These are phyloP conservation scores for Aspergillus sergii DNA, from an alignment of 2,329 filamentous ascomycete genomes.

Conservation along the genomic window DNA sequence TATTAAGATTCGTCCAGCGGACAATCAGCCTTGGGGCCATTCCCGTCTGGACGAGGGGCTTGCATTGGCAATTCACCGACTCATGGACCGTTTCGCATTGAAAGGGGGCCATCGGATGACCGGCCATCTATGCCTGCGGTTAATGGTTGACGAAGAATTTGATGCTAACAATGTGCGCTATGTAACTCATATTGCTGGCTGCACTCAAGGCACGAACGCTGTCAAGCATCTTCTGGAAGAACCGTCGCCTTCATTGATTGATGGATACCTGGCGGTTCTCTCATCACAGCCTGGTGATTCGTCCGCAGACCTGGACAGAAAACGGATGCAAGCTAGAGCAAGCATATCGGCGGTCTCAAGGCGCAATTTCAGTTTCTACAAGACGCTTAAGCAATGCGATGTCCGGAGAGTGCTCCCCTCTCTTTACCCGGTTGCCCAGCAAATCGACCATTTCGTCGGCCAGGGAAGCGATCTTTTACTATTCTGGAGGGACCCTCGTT, in stretches of 20 bases:
- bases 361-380: slow-evolving; percentile 10
- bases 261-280: slow-evolving; percentile 31
- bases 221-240: slow-evolving; percentile 35
- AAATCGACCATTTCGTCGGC: slow-evolving; percentile 21
- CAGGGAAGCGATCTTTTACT: slow-evolving; percentile 40
- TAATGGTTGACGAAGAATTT: slow-evolving; percentile 60
- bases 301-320: slow-evolving; percentile 6
- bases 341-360: slow-evolving; percentile 5
- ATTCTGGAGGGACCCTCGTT: slow-evolving; percentile 59
- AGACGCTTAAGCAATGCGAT: slow-evolving; percentile 10
- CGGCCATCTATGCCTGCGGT: slow-evolving; percentile 73
- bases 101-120: slow-evolving; percentile 58
- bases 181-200: slow-evolving; percentile 36
- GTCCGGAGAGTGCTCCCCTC: slow-evolving; percentile 10
- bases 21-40: slow-evolving; percentile 63
- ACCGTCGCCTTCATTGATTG: slow-evolving; percentile 24
- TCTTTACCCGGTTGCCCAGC: slow-evolving; percentile 25
- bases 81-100: slow-evolving; percentile 62
- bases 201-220: slow-evolving; percentile 32
- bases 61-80: slow-evolving; percentile 62
- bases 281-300: slow-evolving; percentile 18
- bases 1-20: slow-evolving; percentile 68
- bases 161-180: slow-evolving; percentile 35
- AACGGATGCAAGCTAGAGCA: slow-evolving; percentile 8
- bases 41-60: slow-evolving; percentile 59